Evolutionary conservation across 305 asterid genomes (phyloP).

Genomic region (Fraxinus latifolia): DNA sequence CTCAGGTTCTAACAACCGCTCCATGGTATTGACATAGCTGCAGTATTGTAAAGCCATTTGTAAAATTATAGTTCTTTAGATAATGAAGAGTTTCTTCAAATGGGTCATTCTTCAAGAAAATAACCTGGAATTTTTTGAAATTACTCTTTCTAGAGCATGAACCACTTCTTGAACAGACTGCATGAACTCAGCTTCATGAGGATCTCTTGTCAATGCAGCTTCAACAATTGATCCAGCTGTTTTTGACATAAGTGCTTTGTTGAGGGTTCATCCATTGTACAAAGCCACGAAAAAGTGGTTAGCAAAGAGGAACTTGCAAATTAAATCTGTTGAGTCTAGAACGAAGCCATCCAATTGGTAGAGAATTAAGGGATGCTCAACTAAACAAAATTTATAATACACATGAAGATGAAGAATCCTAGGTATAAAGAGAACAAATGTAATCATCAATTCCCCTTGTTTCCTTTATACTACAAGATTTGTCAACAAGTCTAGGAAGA

Average conservation of each 20-base stretch:
- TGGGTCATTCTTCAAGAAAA: constrained; percentile 22
- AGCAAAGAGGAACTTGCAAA: not conserved
- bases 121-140: constrained; percentile 87
- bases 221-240: constrained; percentile 98
- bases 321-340: not conserved
- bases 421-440: not conserved
- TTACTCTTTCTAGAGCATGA: constrained; percentile 95
- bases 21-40: constrained; percentile 92
- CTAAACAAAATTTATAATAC: not conserved
- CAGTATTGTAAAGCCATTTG: constrained; percentile 27
- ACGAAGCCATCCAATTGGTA: not conserved
- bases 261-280: constrained; percentile 37
- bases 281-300: constrained; percentile 18
- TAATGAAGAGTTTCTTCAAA: constrained; percentile 17
- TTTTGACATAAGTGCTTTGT: constrained; percentile 89
- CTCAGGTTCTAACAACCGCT: constrained; percentile 94
- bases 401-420: not conserved
- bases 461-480: not conserved
- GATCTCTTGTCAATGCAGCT: constrained; percentile 94
- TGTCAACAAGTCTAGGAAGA: not conserved
- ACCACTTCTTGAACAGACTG: constrained; percentile 94
- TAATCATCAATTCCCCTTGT: not conserved
- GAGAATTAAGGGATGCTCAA: not conserved
- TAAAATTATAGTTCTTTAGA: constrained; percentile 10
- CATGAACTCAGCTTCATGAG: constrained; percentile 84